Evolutionary conservation across 352 stramenopile species (phyloP), one percentile per base, ranked within the genome.

Genomic region (Phytophthora quininea): DNA sequence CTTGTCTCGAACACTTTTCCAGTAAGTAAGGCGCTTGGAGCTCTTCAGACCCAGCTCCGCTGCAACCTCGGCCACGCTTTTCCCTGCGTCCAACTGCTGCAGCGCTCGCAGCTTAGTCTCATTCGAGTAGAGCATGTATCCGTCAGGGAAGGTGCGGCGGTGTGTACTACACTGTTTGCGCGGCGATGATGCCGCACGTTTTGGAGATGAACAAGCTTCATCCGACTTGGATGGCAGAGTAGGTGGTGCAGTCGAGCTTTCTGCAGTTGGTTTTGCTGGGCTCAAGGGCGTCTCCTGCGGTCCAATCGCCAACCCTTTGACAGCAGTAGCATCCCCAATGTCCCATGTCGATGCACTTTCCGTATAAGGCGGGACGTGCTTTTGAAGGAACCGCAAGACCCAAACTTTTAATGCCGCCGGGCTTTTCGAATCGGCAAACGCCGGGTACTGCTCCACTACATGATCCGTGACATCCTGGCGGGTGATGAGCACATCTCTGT

Each of bases 71-170:
- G 73, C 68, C 30, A 87, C 68, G 14, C 69, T 91, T 54, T 88
- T 89, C 27, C 83, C 85, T 64, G 89, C 79, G 38, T 93, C 85
- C 35, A 93, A 49, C 64, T 80, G 78, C 54, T 79, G 84, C 6
- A 93, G 54, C 19, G 85, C 85, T 3, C 90, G 88, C 24, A 93
- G 59, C 62, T 93, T 93, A 60, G 92, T 92, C 58, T 91, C 85
- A 54, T 93, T 91, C 43, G 83, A 92, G 60, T 91, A 83, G 7
- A 89, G 68, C 54, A 86, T 81, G 63, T 92, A 90, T 4, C 83
- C 76, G n/a, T 81, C 73, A 5, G 79, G 69, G 3, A 64, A 84
- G 24, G 67, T 62, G 4, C 76, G 78, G 10, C 81, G 19, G 19
- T 24, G 72, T 46, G 91, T 92, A 3, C 78, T 58, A 6, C 67